Conservation (phyloP, 805 yeast genomes). For the Cyberlindnera nakhonratchasimensis region DNA sequence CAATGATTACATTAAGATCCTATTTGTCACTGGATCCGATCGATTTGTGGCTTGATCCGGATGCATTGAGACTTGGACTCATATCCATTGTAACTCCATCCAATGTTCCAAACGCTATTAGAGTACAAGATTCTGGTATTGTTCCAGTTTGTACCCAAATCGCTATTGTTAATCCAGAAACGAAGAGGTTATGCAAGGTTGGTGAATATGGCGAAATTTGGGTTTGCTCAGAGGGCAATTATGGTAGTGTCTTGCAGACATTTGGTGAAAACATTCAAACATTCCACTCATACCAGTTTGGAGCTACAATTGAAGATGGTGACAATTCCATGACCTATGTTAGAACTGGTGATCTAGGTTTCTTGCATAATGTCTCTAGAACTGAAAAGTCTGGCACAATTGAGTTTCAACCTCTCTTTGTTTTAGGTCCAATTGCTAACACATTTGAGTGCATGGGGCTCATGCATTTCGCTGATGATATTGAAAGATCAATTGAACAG, state of each 20-base stretch:
- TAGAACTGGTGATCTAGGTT: constrained; percentile 94
- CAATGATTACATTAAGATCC: constrained; percentile 79
- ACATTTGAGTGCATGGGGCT: constrained; percentile 90
- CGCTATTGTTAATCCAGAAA: constrained; percentile 94
- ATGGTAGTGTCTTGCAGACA: constrained; percentile 48
- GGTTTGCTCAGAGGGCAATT: constrained; percentile 89
- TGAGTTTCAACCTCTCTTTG: constrained; percentile 73
- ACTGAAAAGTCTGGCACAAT: constrained; percentile 38
- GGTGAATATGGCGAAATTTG: constrained; percentile 98
- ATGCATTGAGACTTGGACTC: constrained; percentile 86
- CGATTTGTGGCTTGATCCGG: constrained; percentile 81
- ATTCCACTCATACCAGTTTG: constrained; percentile 42
- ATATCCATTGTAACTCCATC: constrained; percentile 74
- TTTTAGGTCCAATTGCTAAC: constrained; percentile 77
- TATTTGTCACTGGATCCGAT: constrained; percentile 87
- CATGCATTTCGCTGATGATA: constrained; percentile 84
- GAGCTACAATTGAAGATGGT: constrained; percentile 61
- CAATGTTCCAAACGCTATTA: constrained; percentile 64
- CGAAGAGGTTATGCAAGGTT: constrained; percentile 66
- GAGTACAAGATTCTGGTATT: constrained; percentile 91
- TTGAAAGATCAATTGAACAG: constrained; percentile 64
- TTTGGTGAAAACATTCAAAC: constrained; percentile 37
- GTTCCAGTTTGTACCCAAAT: constrained; percentile 93
- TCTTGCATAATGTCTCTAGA: constrained; percentile 68
- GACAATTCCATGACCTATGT: constrained; percentile 62